These are phyloP conservation scores for Salix dunnii DNA, from an alignment of 345 rosid genomes.

Conservation along the genomic window DNA sequence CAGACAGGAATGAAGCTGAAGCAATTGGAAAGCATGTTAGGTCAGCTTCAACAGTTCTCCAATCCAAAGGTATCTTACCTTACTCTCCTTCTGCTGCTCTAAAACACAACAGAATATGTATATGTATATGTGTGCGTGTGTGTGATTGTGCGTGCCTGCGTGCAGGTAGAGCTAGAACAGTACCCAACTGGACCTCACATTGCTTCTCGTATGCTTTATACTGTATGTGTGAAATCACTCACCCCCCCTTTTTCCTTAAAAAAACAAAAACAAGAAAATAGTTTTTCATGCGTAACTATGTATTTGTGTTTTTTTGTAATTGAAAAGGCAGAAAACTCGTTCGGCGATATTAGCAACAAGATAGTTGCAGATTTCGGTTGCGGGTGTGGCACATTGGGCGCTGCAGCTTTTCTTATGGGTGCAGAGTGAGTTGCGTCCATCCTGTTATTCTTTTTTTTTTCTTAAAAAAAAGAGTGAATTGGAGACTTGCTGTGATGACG, in stretches of 20 bases:
- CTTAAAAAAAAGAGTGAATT: neutral
- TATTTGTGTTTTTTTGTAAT: neutral
- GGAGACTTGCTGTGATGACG: neutral
- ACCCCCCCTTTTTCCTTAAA: neutral
- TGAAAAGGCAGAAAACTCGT: constrained; percentile 80
- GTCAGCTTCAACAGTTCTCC: constrained; percentile 71
- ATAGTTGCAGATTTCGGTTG: constrained; percentile 96
- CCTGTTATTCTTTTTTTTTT: neutral
- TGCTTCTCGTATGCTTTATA: constrained; percentile 92
- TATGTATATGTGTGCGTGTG: too few species aligned
- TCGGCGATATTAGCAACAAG: constrained; percentile 65
- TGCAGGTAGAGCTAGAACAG: constrained; percentile 88
- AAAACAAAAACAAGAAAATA: neutral
- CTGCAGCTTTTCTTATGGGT: constrained; percentile 83
- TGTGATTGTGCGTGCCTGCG: neutral
- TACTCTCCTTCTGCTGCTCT: neutral
- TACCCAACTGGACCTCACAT: constrained; percentile 96
- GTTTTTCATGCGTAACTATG: neutral
- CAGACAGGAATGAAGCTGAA: constrained; percentile 64
- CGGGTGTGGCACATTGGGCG: constrained; percentile 86
- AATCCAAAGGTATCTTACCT: constrained; percentile 54
- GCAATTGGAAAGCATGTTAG: constrained; percentile 76
- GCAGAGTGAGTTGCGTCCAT: constrained; percentile 58
- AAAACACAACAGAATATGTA: too few species aligned
- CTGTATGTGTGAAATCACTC: constrained; percentile 32